A percentile compares a stretch with the other conserved stretches of the same genome.
Evolutionary conservation across 1,139 yeast genomes (phyloP).

Genomic region (Groenewaldozyma sp.): DNA sequence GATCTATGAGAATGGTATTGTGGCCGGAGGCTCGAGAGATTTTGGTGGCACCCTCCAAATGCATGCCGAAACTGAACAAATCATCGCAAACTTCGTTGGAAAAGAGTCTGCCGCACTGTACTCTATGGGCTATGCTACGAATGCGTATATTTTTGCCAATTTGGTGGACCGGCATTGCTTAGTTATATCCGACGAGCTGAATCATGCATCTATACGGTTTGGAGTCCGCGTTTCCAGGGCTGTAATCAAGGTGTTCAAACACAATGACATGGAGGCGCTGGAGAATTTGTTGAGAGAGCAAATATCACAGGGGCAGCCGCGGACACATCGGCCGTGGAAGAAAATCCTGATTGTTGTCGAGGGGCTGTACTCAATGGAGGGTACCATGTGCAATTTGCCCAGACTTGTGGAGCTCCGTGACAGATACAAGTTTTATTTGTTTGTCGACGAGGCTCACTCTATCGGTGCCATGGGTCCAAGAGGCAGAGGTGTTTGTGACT

Average conservation of each 20-base stretch:
- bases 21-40: constrained; percentile 70
- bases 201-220: constrained; percentile 91
- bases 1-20: constrained; percentile 61
- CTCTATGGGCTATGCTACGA: constrained; percentile 95
- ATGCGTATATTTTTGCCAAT: constrained; percentile 81
- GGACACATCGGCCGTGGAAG: constrained; percentile 95
- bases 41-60: constrained; percentile 69
- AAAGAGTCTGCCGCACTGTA: constrained; percentile 81
- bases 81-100: constrained; percentile 80
- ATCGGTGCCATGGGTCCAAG: constrained; percentile 94
- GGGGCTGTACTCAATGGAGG: constrained; percentile 97
- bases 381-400: constrained; percentile 86
- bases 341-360: constrained; percentile 90
- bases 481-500: constrained; percentile 94
- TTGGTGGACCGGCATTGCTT: constrained; percentile 80
- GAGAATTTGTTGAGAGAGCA: constrained; percentile 77
- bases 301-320: constrained; percentile 94
- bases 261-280: constrained; percentile 76
- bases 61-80: constrained; percentile 63
- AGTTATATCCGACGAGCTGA: constrained; percentile 87
- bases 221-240: constrained; percentile 94
- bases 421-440: constrained; percentile 80
- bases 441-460: constrained; percentile 96
- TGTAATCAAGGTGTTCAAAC: constrained; percentile 84
- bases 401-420: constrained; percentile 62